phyloP scores from a whole-genome alignment of 768 basidiomycete genomes.

The Suillus hirtellus region DNA sequence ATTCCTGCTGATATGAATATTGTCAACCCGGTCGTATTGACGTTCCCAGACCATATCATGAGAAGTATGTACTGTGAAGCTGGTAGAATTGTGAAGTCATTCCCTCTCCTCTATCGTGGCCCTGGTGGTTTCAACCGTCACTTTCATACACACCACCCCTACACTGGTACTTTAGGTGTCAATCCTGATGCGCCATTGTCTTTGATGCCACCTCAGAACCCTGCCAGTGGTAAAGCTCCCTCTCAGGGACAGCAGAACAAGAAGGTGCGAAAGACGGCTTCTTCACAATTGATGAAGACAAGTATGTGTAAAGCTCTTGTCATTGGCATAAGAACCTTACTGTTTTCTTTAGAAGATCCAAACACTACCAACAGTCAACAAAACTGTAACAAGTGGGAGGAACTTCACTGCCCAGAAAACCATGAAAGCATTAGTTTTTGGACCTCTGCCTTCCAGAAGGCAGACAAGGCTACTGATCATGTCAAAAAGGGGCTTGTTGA shows the following conservation, averaged over 20 bases:
- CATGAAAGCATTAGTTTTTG: background rate
- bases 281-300: background rate
- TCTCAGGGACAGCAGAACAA: background rate
- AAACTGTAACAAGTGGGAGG: constrained; percentile 8
- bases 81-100: background rate
- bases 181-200: background rate
- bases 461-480: background rate
- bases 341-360: background rate
- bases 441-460: background rate
- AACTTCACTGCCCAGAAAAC: background rate
- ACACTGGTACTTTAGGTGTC: background rate
- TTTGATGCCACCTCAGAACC: background rate
- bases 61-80: background rate
- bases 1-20: constrained; percentile 11
- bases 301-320: background rate
- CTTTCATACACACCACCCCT: background rate
- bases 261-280: background rate
- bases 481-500: no score
- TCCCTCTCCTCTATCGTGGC: constrained; percentile 1
- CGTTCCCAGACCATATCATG: constrained; percentile 4
- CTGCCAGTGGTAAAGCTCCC: constrained; percentile 4
- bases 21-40: background rate
- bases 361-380: background rate
- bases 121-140: constrained; percentile 9
- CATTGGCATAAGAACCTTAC: background rate